phyloP scores from a whole-genome alignment of 2,329 filamentous ascomycete genomes.

The Diaporthe vaccinii region DNA sequence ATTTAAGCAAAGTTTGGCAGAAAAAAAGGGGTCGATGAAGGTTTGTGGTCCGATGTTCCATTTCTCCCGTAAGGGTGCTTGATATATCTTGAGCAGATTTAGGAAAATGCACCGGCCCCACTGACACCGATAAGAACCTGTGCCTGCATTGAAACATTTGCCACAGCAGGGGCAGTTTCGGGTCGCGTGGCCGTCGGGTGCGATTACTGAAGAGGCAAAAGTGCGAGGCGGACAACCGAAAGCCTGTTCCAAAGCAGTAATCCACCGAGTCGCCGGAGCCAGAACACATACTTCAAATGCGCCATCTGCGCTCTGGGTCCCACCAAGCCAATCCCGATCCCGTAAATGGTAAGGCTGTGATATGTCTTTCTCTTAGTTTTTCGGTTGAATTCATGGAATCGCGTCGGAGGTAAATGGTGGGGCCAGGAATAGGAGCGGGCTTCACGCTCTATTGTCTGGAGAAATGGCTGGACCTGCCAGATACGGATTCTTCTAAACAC shows the following conservation, averaged over 20 bases:
- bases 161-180: no score
- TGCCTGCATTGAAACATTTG: neutral
- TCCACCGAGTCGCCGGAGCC: neutral
- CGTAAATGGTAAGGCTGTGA: neutral
- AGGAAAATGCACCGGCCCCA: neutral
- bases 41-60: neutral
- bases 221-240: neutral
- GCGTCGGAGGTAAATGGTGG: neutral
- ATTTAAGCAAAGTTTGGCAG: slow-evolving; percentile 6
- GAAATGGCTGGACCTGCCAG: neutral
- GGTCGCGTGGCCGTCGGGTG: neutral
- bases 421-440: neutral
- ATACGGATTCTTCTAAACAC: neutral
- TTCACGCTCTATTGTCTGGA: neutral
- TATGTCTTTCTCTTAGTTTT: neutral
- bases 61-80: neutral
- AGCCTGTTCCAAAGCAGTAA: slow-evolving; percentile 6
- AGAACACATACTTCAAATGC: slow-evolving; percentile 4
- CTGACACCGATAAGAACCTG: neutral
- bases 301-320: neutral
- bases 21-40: neutral
- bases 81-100: neutral
- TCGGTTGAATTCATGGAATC: neutral
- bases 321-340: neutral
- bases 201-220: slow-evolving; percentile 3